Evolutionary conservation across 2,329 filamentous ascomycete genomes (phyloP).

Genomic region (Pseudogymnoascus sp.): DNA sequence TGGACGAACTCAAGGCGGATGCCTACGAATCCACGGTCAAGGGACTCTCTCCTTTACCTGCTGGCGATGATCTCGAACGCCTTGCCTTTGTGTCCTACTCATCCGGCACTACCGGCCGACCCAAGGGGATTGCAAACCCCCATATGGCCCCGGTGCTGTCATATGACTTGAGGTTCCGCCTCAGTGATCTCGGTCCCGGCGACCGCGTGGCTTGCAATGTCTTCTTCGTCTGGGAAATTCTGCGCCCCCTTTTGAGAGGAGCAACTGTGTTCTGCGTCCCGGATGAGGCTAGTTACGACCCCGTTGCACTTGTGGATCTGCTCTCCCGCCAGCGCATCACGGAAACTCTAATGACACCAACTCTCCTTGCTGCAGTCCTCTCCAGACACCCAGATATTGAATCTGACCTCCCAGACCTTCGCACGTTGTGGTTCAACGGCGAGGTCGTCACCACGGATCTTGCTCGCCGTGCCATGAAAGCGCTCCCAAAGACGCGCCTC

Average conservation of each 20-base stretch:
- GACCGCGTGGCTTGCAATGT: slow-evolving; percentile 82
- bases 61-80: slow-evolving; percentile 61
- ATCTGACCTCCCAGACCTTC: slow-evolving; percentile 54
- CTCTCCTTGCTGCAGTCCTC: slow-evolving; percentile 65
- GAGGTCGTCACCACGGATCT: slow-evolving; percentile 76
- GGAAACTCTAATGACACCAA: slow-evolving; percentile 78
- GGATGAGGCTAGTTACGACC: slow-evolving; percentile 71
- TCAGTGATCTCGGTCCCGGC: slow-evolving; percentile 61
- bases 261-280: slow-evolving; percentile 69
- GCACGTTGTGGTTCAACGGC: slow-evolving; percentile 71
- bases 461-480: slow-evolving; percentile 49
- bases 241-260: slow-evolving; percentile 66
- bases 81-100: slow-evolving; percentile 66
- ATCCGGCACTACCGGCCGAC: slow-evolving; percentile 43
- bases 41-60: slow-evolving; percentile 39
- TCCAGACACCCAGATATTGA: slow-evolving; percentile 60
- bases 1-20: slow-evolving; percentile 42
- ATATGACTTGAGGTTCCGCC: slow-evolving; percentile 61
- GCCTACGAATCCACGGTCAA: slow-evolving; percentile 29
- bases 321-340: slow-evolving; percentile 59
- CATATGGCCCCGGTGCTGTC: slow-evolving; percentile 66
- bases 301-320: slow-evolving; percentile 62
- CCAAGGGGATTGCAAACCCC: slow-evolving; percentile 62
- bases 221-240: slow-evolving; percentile 79
- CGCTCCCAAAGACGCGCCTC: slow-evolving; percentile 59